phyloP scores from a whole-genome alignment of 2,329 filamentous ascomycete species.

The Claviceps fusiformis region DNA sequence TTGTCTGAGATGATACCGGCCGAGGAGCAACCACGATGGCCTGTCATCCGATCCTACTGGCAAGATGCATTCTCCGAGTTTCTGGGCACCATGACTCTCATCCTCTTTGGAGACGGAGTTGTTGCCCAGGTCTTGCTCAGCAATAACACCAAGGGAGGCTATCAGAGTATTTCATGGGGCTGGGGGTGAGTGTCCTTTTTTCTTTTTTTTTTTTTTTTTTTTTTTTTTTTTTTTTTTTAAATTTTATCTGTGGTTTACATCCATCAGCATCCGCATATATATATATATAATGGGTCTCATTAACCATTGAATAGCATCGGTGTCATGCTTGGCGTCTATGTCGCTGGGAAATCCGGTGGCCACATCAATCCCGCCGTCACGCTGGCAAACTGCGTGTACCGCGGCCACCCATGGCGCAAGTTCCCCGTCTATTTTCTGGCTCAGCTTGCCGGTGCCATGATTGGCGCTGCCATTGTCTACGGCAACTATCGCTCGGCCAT shows the following conservation, averaged over 20 bases:
- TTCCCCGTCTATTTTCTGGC: slow-evolving; percentile 55
- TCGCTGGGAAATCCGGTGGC: slow-evolving; percentile 49
- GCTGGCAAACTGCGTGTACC: slow-evolving; percentile 53
- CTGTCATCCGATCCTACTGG: slow-evolving; percentile 32
- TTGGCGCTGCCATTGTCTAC: slow-evolving; percentile 45
- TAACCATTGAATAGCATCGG: slow-evolving; percentile 32
- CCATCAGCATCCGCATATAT: too few species aligned
- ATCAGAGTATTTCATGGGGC: slow-evolving; percentile 35
- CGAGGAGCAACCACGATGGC: slow-evolving; percentile 31
- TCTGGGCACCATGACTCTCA: slow-evolving; percentile 52
- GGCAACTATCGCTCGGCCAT: slow-evolving; percentile 53
- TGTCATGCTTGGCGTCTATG: slow-evolving; percentile 57
- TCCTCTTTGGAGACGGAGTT: slow-evolving; percentile 58
- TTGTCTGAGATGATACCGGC: slow-evolving; percentile 6
- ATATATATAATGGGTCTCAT: too few species aligned
- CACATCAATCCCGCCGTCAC: slow-evolving; percentile 63
- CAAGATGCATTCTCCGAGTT: slow-evolving; percentile 54
- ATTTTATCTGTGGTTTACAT: too few species aligned
- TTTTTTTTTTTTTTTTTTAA: too few species aligned
- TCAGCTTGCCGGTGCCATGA: slow-evolving; percentile 54
- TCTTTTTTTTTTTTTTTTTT: background rate
- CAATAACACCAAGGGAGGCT: slow-evolving; percentile 30
- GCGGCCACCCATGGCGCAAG: slow-evolving; percentile 54
- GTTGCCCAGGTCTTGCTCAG: slow-evolving; percentile 57
- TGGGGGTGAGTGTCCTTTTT: slow-evolving; percentile 27